Evolutionary conservation across 2,329 filamentous ascomycete genomes (phyloP).

Genomic region (Colletotrichum sp.): DNA sequence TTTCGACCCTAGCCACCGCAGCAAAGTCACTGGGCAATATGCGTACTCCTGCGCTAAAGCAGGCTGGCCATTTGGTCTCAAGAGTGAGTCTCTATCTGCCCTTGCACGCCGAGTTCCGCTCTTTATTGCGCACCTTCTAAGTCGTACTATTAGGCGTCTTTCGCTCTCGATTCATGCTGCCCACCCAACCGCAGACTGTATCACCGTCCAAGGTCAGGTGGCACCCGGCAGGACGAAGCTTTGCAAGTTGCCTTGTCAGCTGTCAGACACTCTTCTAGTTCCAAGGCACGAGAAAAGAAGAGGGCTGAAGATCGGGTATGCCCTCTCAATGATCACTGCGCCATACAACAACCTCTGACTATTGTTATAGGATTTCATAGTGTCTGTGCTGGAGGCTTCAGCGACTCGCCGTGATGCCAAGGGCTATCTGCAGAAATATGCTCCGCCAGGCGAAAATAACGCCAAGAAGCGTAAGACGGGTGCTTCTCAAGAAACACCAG

Average conservation of each 20-base stretch:
- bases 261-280: slow-evolving; percentile 14
- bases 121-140: not conserved
- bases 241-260: slow-evolving; percentile 13
- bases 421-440: slow-evolving; percentile 89
- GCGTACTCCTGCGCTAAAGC: slow-evolving; percentile 8
- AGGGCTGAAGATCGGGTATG: slow-evolving; percentile 53
- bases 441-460: slow-evolving; percentile 19
- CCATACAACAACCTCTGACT: slow-evolving; percentile 4
- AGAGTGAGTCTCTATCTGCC: not conserved
- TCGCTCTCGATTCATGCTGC: slow-evolving; percentile 2
- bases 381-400: slow-evolving; percentile 85
- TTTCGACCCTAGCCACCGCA: not conserved
- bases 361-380: slow-evolving; percentile 73
- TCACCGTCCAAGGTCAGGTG: slow-evolving; percentile 8
- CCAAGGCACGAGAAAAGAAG: slow-evolving; percentile 40
- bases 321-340: not conserved
- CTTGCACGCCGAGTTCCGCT: not conserved
- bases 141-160: not conserved
- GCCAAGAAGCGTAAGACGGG: not conserved
- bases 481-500: not conserved
- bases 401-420: slow-evolving; percentile 93
- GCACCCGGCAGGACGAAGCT: slow-evolving; percentile 9
- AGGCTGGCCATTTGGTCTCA: slow-evolving; percentile 8
- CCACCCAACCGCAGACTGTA: slow-evolving; percentile 7
- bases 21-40: not conserved